Conservation (phyloP, 1,284 basidiomycete species). For the Thelephora terrestris region DNA sequence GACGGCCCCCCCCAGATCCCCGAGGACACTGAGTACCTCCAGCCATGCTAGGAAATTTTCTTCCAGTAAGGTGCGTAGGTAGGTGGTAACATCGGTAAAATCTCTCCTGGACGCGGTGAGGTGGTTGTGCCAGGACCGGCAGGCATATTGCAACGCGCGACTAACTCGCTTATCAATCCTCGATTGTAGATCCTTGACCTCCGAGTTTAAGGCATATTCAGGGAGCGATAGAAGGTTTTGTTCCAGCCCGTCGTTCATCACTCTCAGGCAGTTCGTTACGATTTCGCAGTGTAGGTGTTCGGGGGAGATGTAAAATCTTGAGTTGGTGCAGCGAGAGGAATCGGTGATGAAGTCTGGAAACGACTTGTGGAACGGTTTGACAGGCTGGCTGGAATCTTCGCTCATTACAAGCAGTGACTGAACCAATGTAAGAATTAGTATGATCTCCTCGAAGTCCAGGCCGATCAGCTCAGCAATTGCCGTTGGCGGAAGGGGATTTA, state of each 20-base stretch:
- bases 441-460: too few relatives aligned
- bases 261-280: background rate
- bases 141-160: background rate
- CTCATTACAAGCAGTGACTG: background rate
- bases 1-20: too few relatives aligned
- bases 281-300: background rate
- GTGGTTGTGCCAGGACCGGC: too few relatives aligned
- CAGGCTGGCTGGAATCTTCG: background rate
- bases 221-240: too few relatives aligned
- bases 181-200: background rate
- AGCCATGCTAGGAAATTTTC: too few relatives aligned
- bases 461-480: too few relatives aligned
- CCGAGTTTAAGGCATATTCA: too few relatives aligned
- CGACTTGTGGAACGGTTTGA: too few relatives aligned
- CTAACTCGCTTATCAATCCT: background rate
- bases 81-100: background rate
- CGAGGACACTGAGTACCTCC: too few relatives aligned
- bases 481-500: too few relatives aligned
- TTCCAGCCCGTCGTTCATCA: background rate
- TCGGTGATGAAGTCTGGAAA: too few relatives aligned
- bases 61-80: background rate
- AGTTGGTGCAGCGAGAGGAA: too few relatives aligned
- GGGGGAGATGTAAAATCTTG: background rate
- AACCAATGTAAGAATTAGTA: background rate
- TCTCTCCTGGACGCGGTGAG: background rate